These are phyloP conservation scores for Adansonia rubrostipa DNA, from an alignment of 441 rosid species.

Conservation along the genomic window DNA sequence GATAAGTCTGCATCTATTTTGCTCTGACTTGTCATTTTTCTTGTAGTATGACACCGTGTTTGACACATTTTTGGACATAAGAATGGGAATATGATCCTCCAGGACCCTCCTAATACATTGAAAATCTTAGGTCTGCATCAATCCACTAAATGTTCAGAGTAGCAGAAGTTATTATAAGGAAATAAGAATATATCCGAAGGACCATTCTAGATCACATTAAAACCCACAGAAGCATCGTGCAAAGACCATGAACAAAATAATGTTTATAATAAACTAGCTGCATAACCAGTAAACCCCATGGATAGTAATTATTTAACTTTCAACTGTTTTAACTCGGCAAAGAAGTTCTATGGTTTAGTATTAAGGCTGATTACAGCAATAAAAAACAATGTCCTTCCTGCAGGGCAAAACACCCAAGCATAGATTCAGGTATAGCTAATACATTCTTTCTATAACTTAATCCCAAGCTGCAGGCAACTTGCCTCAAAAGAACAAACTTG, in stretches of 20 bases:
- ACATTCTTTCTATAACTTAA: background rate
- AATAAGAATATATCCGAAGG: background rate
- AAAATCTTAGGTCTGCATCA: background rate
- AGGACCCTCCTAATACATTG: too few species aligned
- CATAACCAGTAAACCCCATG: background rate
- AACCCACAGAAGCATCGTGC: background rate
- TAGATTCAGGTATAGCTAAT: background rate
- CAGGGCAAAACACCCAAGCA: background rate
- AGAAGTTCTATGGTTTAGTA: background rate
- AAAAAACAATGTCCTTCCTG: background rate
- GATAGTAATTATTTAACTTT: background rate
- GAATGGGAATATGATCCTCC: too few species aligned
- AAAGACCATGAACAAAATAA: background rate
- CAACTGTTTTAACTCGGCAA: background rate
- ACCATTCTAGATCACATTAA: background rate
- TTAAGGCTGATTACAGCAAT: background rate
- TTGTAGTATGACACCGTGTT: too few species aligned
- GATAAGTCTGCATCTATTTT: background rate
- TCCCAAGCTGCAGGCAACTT: background rate
- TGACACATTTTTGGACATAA: too few species aligned
- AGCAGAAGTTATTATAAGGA: background rate
- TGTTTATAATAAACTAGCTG: background rate
- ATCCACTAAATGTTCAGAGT: background rate
- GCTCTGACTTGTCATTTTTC: too few species aligned
- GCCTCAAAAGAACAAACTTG: background rate